A percentile compares a stretch with the other conserved stretches of the same genome.
Evolutionary conservation across 495 filamentous ascomycete species (phyloP).

Genomic region (Lasiosphaeris hirsuta): DNA sequence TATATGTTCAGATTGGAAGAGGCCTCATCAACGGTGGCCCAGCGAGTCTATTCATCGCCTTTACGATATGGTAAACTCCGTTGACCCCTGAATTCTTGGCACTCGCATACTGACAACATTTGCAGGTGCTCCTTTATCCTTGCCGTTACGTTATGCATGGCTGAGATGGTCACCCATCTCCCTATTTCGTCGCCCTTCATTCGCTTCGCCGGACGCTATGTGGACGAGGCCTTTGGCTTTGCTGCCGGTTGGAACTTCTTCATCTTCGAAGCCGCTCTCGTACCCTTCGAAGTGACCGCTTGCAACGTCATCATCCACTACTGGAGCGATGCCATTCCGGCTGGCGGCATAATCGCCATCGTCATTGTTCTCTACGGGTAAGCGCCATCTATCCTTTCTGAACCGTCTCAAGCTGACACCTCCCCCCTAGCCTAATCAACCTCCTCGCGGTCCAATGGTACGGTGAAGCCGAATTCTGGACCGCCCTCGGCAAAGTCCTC

Average conservation of each 20-base stretch:
- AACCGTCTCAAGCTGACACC: neutral
- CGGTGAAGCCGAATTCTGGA: conserved; percentile 57
- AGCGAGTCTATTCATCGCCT: conserved; percentile 71
- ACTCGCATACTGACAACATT: neutral
- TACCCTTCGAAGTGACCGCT: conserved; percentile 70
- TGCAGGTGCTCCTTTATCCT: conserved; percentile 63
- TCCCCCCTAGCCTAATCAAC: conserved; percentile 48
- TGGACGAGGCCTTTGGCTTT: conserved; percentile 69
- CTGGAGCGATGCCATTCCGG: conserved; percentile 63
- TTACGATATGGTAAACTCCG: conserved; percentile 58
- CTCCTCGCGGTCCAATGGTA: conserved; percentile 62
- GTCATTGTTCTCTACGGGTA: conserved; percentile 61
- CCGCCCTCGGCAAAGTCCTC: conserved; percentile 63
- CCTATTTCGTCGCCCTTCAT: conserved; percentile 82
- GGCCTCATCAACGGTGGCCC: conserved; percentile 69
- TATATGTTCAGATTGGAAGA: conserved; percentile 58
- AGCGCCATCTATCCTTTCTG: conserved; percentile 14
- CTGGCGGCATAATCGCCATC: conserved; percentile 59
- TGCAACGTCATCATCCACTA: conserved; percentile 66
- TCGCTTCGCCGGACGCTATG: conserved; percentile 74
- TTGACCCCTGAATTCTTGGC: too few relatives aligned
- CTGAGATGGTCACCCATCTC: conserved; percentile 80
- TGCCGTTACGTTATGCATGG: conserved; percentile 64
- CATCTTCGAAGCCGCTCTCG: conserved; percentile 61
- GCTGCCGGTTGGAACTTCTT: conserved; percentile 76